Percentiles rank a stretch among this genome's conserved stretches.
Conservation (phyloP, 2,329 filamentous ascomycete species). For the Curvularia spicifera region DNA sequence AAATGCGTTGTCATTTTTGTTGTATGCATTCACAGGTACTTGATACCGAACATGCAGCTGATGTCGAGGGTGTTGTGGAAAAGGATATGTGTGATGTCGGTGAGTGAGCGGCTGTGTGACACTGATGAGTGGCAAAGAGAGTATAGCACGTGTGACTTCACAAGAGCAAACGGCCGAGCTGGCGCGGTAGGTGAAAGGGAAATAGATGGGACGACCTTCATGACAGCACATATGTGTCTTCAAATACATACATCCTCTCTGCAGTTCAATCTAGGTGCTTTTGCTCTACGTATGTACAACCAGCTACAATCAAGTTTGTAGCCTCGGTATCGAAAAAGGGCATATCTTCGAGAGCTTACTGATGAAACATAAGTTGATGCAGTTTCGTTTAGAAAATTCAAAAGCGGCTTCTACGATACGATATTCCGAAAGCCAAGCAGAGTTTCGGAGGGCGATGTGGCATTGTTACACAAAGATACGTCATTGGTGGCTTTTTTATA, state of each 20-base stretch:
- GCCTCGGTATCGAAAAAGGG: neutral
- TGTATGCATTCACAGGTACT: neutral
- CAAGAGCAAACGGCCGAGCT: neutral
- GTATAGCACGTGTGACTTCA: neutral
- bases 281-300: neutral
- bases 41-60: neutral
- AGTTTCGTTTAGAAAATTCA: too few species aligned
- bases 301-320: neutral
- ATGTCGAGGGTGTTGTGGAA: neutral
- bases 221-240: neutral
- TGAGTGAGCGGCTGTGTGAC: neutral
- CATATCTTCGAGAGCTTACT: neutral
- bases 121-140: constrained; percentile 1
- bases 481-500: constrained; percentile 5
- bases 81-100: neutral
- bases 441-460: neutral
- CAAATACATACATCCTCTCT: neutral
- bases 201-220: neutral
- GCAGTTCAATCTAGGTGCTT: neutral
- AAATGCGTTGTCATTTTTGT: constrained; percentile 11
- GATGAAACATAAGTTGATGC: too few species aligned
- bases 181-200: neutral
- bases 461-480: constrained; percentile 5
- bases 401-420: neutral
- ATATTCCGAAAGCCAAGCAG: neutral